phyloP scores from a whole-genome alignment of 2,329 filamentous ascomycete species.

The Alternaria burnsii region DNA sequence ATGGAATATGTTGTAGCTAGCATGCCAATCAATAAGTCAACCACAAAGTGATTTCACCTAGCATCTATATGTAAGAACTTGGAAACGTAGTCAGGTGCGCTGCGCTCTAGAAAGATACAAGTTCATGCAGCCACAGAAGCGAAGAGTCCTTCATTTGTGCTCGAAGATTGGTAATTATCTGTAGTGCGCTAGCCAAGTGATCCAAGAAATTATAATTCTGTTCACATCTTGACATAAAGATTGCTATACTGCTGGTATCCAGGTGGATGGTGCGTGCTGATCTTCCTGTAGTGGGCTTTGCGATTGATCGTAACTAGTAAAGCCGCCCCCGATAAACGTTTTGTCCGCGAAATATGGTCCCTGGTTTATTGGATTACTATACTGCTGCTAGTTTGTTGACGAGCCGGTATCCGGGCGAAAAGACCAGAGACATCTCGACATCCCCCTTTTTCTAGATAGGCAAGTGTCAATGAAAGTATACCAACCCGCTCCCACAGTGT shows the following conservation, averaged over 20 bases:
- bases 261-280: neutral
- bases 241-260: neutral
- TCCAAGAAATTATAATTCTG: neutral
- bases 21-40: too few species aligned
- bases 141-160: neutral
- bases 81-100: too few species aligned
- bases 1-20: neutral
- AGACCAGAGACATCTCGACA: neutral
- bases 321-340: neutral
- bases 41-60: too few species aligned
- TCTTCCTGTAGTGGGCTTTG: neutral
- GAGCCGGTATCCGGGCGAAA: neutral
- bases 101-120: too few species aligned
- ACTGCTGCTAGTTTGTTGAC: neutral
- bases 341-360: neutral
- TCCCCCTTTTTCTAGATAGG: neutral
- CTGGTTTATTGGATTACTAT: neutral
- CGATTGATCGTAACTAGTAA: neutral
- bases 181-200: neutral
- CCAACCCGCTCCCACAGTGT: constrained; percentile 21
- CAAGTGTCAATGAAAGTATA: constrained; percentile 12
- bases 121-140: too few species aligned
- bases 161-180: neutral
- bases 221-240: neutral
- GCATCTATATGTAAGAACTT: too few species aligned